phyloP scores from a whole-genome alignment of 2,329 filamentous ascomycete genomes.

The Pestalotiopsis sp. region DNA sequence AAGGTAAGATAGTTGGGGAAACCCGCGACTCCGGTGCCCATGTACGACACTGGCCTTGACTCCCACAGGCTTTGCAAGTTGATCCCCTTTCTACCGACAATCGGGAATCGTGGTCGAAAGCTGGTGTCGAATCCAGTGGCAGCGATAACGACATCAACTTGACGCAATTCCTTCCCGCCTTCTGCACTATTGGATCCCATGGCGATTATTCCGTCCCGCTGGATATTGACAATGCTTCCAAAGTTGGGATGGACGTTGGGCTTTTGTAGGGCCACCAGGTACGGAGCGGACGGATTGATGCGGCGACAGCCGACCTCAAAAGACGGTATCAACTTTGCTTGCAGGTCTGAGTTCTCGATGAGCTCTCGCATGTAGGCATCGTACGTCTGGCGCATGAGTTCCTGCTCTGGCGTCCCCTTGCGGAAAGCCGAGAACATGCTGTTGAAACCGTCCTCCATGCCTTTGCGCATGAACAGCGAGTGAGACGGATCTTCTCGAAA shows the following conservation, averaged over 20 bases:
- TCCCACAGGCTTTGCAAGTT: conserved; percentile 6
- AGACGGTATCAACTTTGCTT: not conserved
- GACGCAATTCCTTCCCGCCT: not conserved
- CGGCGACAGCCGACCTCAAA: conserved; percentile 3
- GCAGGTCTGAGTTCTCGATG: not conserved
- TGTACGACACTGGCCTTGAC: not conserved
- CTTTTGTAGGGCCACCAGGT: not conserved
- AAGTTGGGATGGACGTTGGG: not conserved
- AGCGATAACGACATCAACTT: not conserved
- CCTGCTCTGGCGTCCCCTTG: not conserved
- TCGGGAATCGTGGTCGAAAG: conserved; percentile 2
- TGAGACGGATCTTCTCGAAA: not conserved
- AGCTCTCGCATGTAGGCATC: not conserved
- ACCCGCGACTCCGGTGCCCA: not conserved
- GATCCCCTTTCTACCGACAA: not conserved
- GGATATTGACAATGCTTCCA: not conserved
- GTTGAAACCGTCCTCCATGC: conserved; percentile 4
- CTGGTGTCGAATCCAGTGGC: conserved; percentile 3
- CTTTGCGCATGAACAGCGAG: not conserved
- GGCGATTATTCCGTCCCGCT: not conserved
- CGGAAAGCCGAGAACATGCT: not conserved
- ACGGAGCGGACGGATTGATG: not conserved
- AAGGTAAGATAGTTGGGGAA: conserved; percentile 5
- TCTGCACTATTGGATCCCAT: not conserved
- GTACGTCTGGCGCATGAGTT: conserved; percentile 1